phyloP scores from a whole-genome alignment of 2,329 filamentous ascomycete species.

The Fonsecaea pedrosoi region DNA sequence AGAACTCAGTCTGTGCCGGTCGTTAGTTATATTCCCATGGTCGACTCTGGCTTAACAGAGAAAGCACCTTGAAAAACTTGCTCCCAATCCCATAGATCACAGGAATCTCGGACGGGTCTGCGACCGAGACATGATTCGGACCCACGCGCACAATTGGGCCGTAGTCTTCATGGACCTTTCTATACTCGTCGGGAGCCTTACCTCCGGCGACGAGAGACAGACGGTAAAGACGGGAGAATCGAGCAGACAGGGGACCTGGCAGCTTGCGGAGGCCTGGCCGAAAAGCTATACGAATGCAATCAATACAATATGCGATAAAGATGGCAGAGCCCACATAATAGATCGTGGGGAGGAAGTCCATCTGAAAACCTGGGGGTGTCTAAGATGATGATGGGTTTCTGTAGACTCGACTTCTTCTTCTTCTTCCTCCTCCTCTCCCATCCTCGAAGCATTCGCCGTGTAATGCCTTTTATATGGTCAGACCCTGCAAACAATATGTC shows the following conservation, averaged over 20 bases:
- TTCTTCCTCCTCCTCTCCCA: background rate
- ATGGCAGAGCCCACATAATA: background rate
- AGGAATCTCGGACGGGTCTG: slow-evolving; percentile 30
- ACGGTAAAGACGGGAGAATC: slow-evolving; percentile 74
- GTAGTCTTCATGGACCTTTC: slow-evolving; percentile 20
- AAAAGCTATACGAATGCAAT: slow-evolving; percentile 4
- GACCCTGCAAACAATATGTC: background rate
- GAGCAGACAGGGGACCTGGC: slow-evolving; percentile 73
- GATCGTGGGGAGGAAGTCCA: background rate
- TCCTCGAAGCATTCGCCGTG: background rate
- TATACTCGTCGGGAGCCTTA: slow-evolving; percentile 9
- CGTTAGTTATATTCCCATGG: background rate
- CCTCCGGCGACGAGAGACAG: slow-evolving; percentile 47
- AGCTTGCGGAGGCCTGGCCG: slow-evolving; percentile 16
- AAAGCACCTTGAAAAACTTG: slow-evolving; percentile 23
- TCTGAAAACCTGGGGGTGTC: background rate
- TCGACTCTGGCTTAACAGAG: background rate
- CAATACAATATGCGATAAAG: background rate
- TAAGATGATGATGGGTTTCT: background rate
- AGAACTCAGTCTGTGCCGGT: slow-evolving; percentile 21
- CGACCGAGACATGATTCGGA: slow-evolving; percentile 29
- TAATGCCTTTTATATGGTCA: background rate
- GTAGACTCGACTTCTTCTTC: background rate
- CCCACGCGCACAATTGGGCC: slow-evolving; percentile 28
- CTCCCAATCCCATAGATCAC: slow-evolving; percentile 29